phyloP scores from a whole-genome alignment of 305 asterid genomes.

The Ajuga reptans region DNA sequence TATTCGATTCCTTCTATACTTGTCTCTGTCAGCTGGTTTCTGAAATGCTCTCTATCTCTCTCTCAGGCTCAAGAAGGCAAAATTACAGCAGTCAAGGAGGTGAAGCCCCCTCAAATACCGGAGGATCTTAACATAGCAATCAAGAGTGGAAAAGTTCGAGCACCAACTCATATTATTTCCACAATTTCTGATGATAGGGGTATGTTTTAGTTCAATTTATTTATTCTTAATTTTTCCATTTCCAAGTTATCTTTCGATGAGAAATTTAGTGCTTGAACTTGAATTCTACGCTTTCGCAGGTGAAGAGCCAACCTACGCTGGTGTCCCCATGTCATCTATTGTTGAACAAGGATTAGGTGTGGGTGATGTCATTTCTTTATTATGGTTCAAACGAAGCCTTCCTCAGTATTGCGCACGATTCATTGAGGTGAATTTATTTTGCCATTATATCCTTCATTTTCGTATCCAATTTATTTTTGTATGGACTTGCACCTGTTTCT shows the following conservation, averaged over 20 bases:
- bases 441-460: neutral
- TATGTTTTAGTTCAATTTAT: slow-evolving; percentile 11
- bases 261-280: slow-evolving; percentile 5
- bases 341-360: slow-evolving; percentile 76
- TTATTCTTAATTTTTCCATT: slow-evolving; percentile 1
- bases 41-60: slow-evolving; percentile 17
- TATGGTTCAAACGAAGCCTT: slow-evolving; percentile 89
- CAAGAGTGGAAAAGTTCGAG: slow-evolving; percentile 94
- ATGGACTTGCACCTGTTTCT: neutral
- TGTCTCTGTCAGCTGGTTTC: neutral
- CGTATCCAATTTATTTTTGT: neutral
- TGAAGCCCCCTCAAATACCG: slow-evolving; percentile 87
- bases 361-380: slow-evolving; percentile 77
- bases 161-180: slow-evolving; percentile 86
- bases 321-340: slow-evolving; percentile 75
- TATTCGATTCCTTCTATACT: neutral
- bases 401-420: slow-evolving; percentile 80
- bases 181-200: slow-evolving; percentile 83
- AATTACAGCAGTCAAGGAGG: slow-evolving; percentile 68
- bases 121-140: slow-evolving; percentile 86
- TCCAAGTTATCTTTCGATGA: no score
- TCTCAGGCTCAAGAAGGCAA: slow-evolving; percentile 59
- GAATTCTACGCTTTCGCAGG: slow-evolving; percentile 35
- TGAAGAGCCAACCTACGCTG: slow-evolving; percentile 78
- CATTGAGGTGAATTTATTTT: slow-evolving; percentile 50